Base-by-base conservation (phyloP, 352 stramenopile genomes). In the Globisporangium nodosum region DNA sequence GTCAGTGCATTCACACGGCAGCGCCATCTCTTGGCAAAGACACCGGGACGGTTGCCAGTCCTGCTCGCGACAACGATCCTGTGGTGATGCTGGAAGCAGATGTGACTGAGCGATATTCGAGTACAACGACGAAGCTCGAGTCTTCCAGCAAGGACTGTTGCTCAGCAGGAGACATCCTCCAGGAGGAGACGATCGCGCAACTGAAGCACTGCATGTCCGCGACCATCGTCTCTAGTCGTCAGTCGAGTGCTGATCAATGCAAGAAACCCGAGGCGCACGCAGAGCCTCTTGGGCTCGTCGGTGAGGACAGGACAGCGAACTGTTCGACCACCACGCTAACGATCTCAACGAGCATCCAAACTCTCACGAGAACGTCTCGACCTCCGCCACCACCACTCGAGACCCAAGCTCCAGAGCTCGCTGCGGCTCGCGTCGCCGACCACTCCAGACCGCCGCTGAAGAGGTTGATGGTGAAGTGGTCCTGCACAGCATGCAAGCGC, bases 391-490 rank as follows among this genome's bases (percentile, higher is more conserved):
- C 42, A 0, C 5, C 42, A 24, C 18, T 48, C 16, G 39, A 43
- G 39, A 43, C 13, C 13, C 11, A 7, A 43, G 39, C 39, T 5
- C 39, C 39, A 9, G 13, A 18, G 11, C 13, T 15, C 13, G 11
- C 13, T 50, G 7, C 45, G 8, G 12, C 7, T 9, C 47, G 37
- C 13, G 27, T 21, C 24, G 18, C 12, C 3, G 15, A 37, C 0
- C 24, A 39, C 4, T 11, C 47, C 5, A 37, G 35, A 40, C 9
- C 43, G 20, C 6, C 11, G 39, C 12, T 54, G 42, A 77, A 51
- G 27, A 83, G 88, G 48, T 65, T 70, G 24, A 53, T 83, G 4
- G 73, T 86, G n/a, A 75, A 85, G 48, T 92, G 80, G 82, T 78
- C 60, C 3, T 92, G 85, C 57, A 58, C 43, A 16, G 53, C 46